Conservation (phyloP, 106 monocot genomes). For the Alisma plantagoaquatica region DNA sequence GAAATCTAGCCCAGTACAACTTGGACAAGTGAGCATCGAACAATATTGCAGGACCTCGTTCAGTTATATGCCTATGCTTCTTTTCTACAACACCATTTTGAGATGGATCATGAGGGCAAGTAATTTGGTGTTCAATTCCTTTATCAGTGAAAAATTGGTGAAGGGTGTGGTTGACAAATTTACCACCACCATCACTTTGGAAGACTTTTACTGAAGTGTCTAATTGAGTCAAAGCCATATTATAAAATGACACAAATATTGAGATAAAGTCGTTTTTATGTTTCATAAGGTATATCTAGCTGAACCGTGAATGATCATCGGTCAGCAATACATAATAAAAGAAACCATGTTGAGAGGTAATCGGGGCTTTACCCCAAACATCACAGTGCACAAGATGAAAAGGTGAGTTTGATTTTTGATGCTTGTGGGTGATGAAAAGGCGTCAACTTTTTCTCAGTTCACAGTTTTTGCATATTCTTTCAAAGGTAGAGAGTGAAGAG, state of each 20-base stretch:
- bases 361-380: slow-evolving; percentile 5
- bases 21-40: too few relatives aligned
- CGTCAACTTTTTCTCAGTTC: too few relatives aligned
- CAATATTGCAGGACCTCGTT: too few relatives aligned
- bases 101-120: slow-evolving; percentile 1
- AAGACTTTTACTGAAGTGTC: not conserved
- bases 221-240: not conserved
- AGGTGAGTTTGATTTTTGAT: too few relatives aligned
- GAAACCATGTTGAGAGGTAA: not conserved
- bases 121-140: not conserved
- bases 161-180: not conserved
- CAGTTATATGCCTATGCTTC: too few relatives aligned
- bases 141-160: not conserved
- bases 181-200: slow-evolving; percentile 5
- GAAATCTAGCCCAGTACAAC: too few relatives aligned
- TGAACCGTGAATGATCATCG: slow-evolving; percentile 4
- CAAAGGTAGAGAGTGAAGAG: too few relatives aligned
- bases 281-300: slow-evolving; percentile 3
- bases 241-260: not conserved
- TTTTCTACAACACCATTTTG: too few relatives aligned
- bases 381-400: slow-evolving; percentile 8
- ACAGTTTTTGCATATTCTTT: too few relatives aligned
- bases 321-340: slow-evolving; percentile 4
- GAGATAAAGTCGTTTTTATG: slow-evolving; percentile 5
- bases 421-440: too few relatives aligned